Percentiles rank a stretch among this genome's conserved stretches.
These are phyloP conservation scores for Aspergillus clavatus DNA, from an alignment of 2,329 filamentous ascomycete species.

Conservation along the genomic window DNA sequence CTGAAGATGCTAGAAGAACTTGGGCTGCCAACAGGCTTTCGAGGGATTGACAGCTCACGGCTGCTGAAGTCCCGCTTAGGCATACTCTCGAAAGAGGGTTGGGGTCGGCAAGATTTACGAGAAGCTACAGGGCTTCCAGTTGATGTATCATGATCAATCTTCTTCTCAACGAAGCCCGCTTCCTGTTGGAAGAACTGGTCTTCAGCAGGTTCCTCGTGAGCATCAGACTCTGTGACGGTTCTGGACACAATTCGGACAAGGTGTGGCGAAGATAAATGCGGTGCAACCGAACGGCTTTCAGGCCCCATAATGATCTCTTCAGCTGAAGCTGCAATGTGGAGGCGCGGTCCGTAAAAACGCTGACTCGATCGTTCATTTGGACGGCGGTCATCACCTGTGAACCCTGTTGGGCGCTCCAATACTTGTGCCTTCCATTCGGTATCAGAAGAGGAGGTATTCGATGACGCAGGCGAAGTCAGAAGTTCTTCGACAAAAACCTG, in stretches of 20 bases:
- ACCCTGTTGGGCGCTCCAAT: constrained; percentile 25
- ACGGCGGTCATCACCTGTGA: constrained; percentile 23
- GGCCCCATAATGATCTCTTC: constrained; percentile 25
- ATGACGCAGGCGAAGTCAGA: not conserved
- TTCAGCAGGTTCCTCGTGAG: not conserved
- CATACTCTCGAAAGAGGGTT: constrained; percentile 8
- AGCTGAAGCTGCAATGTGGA: constrained; percentile 25
- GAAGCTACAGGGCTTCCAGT: not conserved
- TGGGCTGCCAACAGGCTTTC: constrained; percentile 8
- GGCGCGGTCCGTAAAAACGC: constrained; percentile 17
- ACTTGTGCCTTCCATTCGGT: constrained; percentile 19
- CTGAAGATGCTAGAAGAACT: constrained; percentile 6
- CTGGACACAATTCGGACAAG: not conserved
- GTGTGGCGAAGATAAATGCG: not conserved
- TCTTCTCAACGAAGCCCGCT: not conserved
- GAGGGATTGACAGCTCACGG: constrained; percentile 10
- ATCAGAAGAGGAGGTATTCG: constrained; percentile 5
- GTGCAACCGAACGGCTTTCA: not conserved
- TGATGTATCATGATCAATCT: not conserved
- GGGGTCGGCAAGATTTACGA: constrained; percentile 11
- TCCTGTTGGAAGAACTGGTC: not conserved
- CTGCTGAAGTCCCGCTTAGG: constrained; percentile 9
- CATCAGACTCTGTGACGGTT: not conserved
- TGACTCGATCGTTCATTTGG: constrained; percentile 4
- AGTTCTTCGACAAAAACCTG: not conserved